Percentiles rank a stretch among this genome's conserved stretches.
Conservation (phyloP, 1,139 yeast species). For the Zhuliangozyma parablackwelliae region DNA sequence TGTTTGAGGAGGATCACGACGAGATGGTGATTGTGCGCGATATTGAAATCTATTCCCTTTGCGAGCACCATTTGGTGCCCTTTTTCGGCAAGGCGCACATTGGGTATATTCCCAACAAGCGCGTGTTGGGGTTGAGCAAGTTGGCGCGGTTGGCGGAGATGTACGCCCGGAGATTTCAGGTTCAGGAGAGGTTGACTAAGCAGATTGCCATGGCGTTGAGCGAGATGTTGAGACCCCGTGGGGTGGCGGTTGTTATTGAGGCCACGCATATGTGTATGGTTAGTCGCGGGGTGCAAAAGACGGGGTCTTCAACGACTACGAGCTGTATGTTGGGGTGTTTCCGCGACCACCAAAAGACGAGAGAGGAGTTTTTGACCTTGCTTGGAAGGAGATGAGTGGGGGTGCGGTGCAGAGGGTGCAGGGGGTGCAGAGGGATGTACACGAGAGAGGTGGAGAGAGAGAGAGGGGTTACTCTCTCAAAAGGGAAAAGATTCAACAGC, state of each 20-base stretch:
- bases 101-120: slow-evolving; percentile 91
- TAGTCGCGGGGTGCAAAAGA: slow-evolving; percentile 93
- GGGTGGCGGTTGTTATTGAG: slow-evolving; percentile 97
- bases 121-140: slow-evolving; percentile 91
- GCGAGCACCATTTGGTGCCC: slow-evolving; percentile 98
- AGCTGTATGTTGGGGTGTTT: slow-evolving; percentile 97
- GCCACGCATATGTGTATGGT: slow-evolving; percentile 99
- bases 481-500: no score
- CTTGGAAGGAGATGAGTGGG: slow-evolving; percentile 47
- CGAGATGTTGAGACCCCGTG: slow-evolving; percentile 88
- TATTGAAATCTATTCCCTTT: slow-evolving; percentile 83
- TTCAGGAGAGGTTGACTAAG: slow-evolving; percentile 92
- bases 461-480: no score
- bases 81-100: slow-evolving; percentile 95
- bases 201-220: slow-evolving; percentile 95
- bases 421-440: slow-evolving; percentile 3
- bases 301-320: slow-evolving; percentile 90
- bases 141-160: slow-evolving; percentile 94
- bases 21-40: slow-evolving; percentile 98
- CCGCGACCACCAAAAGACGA: slow-evolving; percentile 86
- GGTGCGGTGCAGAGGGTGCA: neutral
- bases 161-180: slow-evolving; percentile 93
- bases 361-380: slow-evolving; percentile 91
- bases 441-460: no score
- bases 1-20: slow-evolving; percentile 96